Conservation (phyloP, 768 basidiomycete genomes). For the Phylloporus sp. region DNA sequence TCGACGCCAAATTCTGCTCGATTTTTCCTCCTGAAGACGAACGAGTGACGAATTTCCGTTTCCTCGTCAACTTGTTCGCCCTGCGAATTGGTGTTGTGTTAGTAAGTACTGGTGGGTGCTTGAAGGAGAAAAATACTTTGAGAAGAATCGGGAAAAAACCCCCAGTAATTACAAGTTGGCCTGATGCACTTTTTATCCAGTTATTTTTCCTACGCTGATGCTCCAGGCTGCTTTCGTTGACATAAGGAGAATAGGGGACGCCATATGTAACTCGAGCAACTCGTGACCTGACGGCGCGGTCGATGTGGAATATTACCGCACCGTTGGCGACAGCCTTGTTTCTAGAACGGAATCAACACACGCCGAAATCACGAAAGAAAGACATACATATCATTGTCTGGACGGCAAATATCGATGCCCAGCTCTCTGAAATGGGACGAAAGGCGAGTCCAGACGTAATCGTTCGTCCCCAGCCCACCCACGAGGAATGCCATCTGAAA, state of each 20-base stretch:
- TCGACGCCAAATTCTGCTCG: neutral
- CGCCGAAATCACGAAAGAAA: neutral
- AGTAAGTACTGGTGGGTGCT: no score
- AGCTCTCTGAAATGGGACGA: constrained; percentile 1
- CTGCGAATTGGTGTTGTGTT: neutral
- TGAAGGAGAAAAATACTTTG: neutral
- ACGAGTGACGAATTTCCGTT: neutral
- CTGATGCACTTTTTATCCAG: neutral
- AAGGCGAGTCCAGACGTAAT: constrained; percentile 6
- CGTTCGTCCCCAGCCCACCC: constrained; percentile 6
- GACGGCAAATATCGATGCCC: constrained; percentile 3
- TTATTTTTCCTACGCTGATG: neutral
- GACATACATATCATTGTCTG: constrained; percentile 7
- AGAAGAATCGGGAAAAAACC: constrained; percentile 1
- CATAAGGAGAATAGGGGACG: neutral
- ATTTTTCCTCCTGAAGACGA: neutral
- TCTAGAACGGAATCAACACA: neutral
- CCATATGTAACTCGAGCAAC: constrained; percentile 6
- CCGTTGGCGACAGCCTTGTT: constrained; percentile 11
- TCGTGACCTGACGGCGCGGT: neutral
- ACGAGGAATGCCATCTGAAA: constrained; percentile 12
- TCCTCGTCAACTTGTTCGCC: constrained; percentile 1
- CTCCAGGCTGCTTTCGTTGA: neutral
- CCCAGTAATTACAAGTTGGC: neutral
- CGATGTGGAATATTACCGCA: constrained; percentile 1